phyloP scores from a whole-genome alignment of 2,329 filamentous ascomycete species.

The Polytolypa hystricis region DNA sequence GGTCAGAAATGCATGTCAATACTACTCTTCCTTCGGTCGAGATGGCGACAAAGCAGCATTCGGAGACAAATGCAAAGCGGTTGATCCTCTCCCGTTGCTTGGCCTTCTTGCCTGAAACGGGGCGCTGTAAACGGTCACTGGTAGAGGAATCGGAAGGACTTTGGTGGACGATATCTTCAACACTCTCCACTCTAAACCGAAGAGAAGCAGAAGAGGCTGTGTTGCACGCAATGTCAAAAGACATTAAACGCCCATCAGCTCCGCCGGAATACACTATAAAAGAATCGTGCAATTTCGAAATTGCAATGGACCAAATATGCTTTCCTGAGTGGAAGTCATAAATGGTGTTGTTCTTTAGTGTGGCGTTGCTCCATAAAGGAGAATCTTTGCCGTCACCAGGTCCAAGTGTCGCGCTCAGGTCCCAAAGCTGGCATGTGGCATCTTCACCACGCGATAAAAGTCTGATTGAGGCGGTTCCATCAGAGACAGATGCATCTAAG shows the following conservation, averaged over 20 bases:
- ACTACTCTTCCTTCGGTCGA: slow-evolving; percentile 22
- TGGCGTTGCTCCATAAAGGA: slow-evolving; percentile 14
- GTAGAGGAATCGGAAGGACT: no score
- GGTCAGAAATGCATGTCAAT: slow-evolving; percentile 18
- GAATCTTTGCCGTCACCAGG: slow-evolving; percentile 11
- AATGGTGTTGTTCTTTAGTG: slow-evolving; percentile 43
- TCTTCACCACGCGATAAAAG: slow-evolving; percentile 80
- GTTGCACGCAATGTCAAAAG: slow-evolving; percentile 10
- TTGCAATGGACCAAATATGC: slow-evolving; percentile 71
- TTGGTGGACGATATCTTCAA: not conserved
- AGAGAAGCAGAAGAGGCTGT: no score
- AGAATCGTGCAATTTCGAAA: slow-evolving; percentile 14
- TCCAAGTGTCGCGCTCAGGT: slow-evolving; percentile 33
- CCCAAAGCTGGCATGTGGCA: slow-evolving; percentile 64
- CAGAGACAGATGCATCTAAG: slow-evolving; percentile 23
- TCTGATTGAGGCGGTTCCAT: slow-evolving; percentile 26
- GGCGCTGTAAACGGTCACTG: no score
- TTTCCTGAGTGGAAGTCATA: slow-evolving; percentile 68
- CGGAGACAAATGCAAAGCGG: slow-evolving; percentile 25
- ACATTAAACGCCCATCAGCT: slow-evolving; percentile 59
- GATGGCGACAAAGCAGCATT: slow-evolving; percentile 23
- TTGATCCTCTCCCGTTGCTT: slow-evolving; percentile 16
- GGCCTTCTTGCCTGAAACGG: no score
- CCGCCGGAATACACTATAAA: slow-evolving; percentile 58
- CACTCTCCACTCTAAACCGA: no score